These are phyloP conservation scores for Helotiales sp. DNA, from an alignment of 2,329 filamentous ascomycete genomes.

Conservation along the genomic window DNA sequence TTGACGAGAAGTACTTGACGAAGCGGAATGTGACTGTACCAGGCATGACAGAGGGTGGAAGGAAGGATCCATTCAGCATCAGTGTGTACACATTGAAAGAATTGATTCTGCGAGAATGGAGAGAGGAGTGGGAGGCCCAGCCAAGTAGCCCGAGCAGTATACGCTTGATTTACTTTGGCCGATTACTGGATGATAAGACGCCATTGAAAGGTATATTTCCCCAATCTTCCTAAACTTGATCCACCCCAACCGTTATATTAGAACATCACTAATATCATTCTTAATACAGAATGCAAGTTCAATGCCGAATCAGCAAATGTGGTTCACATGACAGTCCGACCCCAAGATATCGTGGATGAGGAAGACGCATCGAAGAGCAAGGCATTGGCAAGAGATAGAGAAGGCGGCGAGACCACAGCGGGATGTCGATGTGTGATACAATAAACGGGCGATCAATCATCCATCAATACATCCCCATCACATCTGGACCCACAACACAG, in stretches of 20 bases:
- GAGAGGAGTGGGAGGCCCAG: slow-evolving; percentile 86
- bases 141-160: slow-evolving; percentile 89
- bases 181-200: slow-evolving; percentile 87
- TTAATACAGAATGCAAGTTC: slow-evolving; percentile 73
- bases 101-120: slow-evolving; percentile 91
- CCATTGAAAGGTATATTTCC: slow-evolving; percentile 74
- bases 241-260: background rate
- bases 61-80: slow-evolving; percentile 82
- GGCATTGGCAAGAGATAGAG: slow-evolving; percentile 49
- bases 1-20: slow-evolving; percentile 83
- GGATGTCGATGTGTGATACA: slow-evolving; percentile 70
- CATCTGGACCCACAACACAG: background rate
- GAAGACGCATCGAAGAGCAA: slow-evolving; percentile 50
- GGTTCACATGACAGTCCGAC: slow-evolving; percentile 92
- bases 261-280: background rate
- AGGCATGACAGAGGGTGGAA: slow-evolving; percentile 62
- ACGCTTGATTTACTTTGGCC: slow-evolving; percentile 88
- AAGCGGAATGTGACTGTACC: slow-evolving; percentile 81
- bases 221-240: background rate
- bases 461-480: background rate
- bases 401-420: slow-evolving; percentile 60
- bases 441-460: slow-evolving; percentile 44
- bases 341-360: slow-evolving; percentile 82
- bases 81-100: slow-evolving; percentile 95
- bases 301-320: slow-evolving; percentile 77